Base-by-base conservation (phyloP, 2,329 filamentous ascomycete genomes). In the Aspergillus eucalypticola region DNA sequence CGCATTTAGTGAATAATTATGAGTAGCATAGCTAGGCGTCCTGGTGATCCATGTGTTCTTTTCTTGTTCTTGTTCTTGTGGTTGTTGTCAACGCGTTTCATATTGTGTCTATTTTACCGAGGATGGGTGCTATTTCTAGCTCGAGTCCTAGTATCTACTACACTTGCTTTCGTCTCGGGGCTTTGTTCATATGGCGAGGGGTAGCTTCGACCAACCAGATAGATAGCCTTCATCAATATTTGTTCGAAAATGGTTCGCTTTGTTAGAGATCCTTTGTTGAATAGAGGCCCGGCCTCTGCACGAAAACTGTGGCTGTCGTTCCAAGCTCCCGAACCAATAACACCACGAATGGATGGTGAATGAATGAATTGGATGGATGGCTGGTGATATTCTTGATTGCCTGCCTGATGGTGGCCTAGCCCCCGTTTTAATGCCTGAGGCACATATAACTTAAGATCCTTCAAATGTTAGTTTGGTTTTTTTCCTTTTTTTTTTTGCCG, bases 11-110 rank as follows among this genome's bases (percentile, higher is more conserved):
- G 21, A 15, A 8, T 55, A 29, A 25, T 42, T 8, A 35, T 49
- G 60, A 60, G 65, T 65, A 69, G 66, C 69, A 74, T 73, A 74
- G 67, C 70, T 68, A 50, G 71, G 70, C 66, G 70, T 71, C 60
- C 52, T 64, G 58, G 60, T 46, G 27, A 57, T 25, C 10, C 23
- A 11, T 60, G 8, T 21, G 50, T 60, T 27, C 25, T 29, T 51
- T 56, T 42, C 17, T 55, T 51, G n/a, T 21, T 53, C 23, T 57
- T 59, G 29, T 25, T 49, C 8, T 3, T 29, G 51, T 56, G 35
- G 27, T 60, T 51, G 21, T 29, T 56, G 38, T 50, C 59, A 17
- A n/a, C 39, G 39, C 41, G 10, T 38, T 59, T 56, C 39, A 35
- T 60, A 48, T 23, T 39, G 29, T 39, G 38, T 44, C 11, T 38